phyloP scores from a whole-genome alignment of 2,329 filamentous ascomycete species.

The Aspergillus texensis region DNA sequence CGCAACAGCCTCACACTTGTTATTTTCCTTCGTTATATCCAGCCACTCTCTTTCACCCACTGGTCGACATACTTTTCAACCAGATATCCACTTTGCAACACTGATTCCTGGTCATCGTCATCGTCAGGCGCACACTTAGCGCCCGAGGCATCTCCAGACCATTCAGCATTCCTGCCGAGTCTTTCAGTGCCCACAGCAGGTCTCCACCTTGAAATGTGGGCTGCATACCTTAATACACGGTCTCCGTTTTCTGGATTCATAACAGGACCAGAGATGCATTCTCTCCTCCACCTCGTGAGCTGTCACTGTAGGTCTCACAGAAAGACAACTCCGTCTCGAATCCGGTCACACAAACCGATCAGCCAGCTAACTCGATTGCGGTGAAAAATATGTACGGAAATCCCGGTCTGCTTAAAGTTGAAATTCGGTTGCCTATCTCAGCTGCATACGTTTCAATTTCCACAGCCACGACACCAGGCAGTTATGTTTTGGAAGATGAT shows the following conservation, averaged over 20 bases:
- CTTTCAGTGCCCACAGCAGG: neutral
- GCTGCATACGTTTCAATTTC: neutral
- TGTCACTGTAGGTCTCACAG: slow-evolving; percentile 3
- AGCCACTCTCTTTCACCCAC: neutral
- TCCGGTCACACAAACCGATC: neutral
- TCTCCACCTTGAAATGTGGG: slow-evolving; percentile 1
- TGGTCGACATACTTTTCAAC: neutral
- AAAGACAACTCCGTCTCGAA: neutral
- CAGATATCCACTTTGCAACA: neutral
- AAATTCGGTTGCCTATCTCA: neutral
- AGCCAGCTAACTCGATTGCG: neutral
- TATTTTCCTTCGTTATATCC: neutral
- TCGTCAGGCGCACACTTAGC: neutral
- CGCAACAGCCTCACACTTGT: neutral
- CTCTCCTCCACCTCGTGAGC: neutral
- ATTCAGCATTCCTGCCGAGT: neutral
- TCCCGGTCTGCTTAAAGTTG: neutral
- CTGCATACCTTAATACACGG: neutral
- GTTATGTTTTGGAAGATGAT: neutral
- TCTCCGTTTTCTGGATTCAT: neutral
- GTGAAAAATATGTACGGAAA: neutral
- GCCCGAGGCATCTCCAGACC: neutral
- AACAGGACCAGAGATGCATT: neutral
- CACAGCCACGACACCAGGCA: slow-evolving; percentile 2
- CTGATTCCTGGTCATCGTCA: neutral